Percentiles rank a stretch among this genome's conserved stretches.
Evolutionary conservation across 202 grass and related monocot species (phyloP).

Genomic region (Cymbopogon flexuosus): DNA sequence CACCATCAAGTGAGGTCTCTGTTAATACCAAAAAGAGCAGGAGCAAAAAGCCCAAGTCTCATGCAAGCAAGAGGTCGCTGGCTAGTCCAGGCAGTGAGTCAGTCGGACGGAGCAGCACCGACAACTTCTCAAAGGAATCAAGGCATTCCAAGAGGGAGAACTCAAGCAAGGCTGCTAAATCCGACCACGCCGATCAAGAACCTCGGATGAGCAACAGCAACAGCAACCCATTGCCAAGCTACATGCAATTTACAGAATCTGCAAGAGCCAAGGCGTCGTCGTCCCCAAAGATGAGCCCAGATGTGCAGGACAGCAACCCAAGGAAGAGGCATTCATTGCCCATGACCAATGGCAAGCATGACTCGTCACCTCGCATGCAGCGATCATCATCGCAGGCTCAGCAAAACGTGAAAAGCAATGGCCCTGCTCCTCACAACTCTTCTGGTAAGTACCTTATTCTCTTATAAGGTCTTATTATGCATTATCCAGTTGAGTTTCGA

Average conservation of each 20-base stretch:
- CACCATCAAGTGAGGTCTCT: slow-evolving; percentile 88
- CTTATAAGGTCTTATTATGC: background rate
- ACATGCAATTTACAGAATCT: slow-evolving; percentile 96
- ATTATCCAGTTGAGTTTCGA: background rate
- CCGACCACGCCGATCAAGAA: slow-evolving; percentile 54
- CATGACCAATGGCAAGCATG: slow-evolving; percentile 50
- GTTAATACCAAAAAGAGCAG: slow-evolving; percentile 66
- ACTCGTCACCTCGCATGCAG: slow-evolving; percentile 87
- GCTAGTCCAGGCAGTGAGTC: slow-evolving; percentile 55
- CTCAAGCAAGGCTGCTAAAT: slow-evolving; percentile 40
- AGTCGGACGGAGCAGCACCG: slow-evolving; percentile 47
- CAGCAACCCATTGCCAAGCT: slow-evolving; percentile 75
- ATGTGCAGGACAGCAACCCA: slow-evolving; percentile 59
- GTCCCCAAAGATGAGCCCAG: slow-evolving; percentile 82
- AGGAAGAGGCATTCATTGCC: slow-evolving; percentile 91
- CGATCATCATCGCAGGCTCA: slow-evolving; percentile 72
- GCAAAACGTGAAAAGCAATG: slow-evolving; percentile 57
- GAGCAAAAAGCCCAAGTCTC: slow-evolving; percentile 42
- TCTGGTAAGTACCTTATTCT: slow-evolving; percentile 46
- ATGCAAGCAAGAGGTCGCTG: slow-evolving; percentile 55
- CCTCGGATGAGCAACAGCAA: slow-evolving; percentile 80
- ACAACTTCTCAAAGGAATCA: slow-evolving; percentile 54
- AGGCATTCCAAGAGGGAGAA: slow-evolving; percentile 47
- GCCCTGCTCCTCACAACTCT: slow-evolving; percentile 45
- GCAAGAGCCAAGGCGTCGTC: slow-evolving; percentile 78